Percentiles rank a stretch among this genome's conserved stretches.
Conservation (phyloP, 2,329 filamentous ascomycete genomes). For the Exophiala viscosa region DNA sequence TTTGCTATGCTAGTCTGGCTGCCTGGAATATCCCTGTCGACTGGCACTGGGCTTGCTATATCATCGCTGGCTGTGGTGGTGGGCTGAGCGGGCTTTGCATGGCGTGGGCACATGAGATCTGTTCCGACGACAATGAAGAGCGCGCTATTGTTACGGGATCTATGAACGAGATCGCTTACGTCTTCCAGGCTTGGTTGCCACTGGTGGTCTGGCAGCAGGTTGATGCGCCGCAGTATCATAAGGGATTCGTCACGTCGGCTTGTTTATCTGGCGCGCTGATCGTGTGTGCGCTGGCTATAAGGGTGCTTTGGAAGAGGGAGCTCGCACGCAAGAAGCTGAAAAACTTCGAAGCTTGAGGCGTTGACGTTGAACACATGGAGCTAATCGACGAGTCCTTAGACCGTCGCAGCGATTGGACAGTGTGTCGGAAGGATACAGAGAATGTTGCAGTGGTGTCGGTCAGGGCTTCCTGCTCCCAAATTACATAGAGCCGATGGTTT, state of each 20-base stretch:
- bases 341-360: not conserved
- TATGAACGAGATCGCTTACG: slow-evolving; percentile 69
- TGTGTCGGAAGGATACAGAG: too few species aligned
- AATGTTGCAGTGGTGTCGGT: too few species aligned
- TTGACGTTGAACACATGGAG: not conserved
- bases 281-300: slow-evolving; percentile 44
- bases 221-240: slow-evolving; percentile 57
- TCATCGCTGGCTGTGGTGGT: slow-evolving; percentile 49
- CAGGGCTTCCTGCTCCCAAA: too few species aligned
- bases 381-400: too few species aligned
- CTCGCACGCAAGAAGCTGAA: slow-evolving; percentile 34
- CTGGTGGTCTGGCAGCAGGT: slow-evolving; percentile 56
- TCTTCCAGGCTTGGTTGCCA: slow-evolving; percentile 67
- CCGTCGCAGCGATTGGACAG: too few species aligned
- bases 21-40: slow-evolving; percentile 50
- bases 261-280: slow-evolving; percentile 29
- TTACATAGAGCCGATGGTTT: too few species aligned
- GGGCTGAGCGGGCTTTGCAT: slow-evolving; percentile 50
- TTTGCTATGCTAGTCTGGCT: slow-evolving; percentile 44
- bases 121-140: slow-evolving; percentile 33
- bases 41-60: slow-evolving; percentile 63
- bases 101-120: slow-evolving; percentile 56
- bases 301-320: slow-evolving; percentile 42
- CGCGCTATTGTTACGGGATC: slow-evolving; percentile 58
- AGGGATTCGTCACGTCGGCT: slow-evolving; percentile 58